A percentile compares a stretch with the other conserved stretches of the same genome.
Evolutionary conservation across 768 basidiomycete genomes (phyloP).

Genomic region (Serendipita sp.): DNA sequence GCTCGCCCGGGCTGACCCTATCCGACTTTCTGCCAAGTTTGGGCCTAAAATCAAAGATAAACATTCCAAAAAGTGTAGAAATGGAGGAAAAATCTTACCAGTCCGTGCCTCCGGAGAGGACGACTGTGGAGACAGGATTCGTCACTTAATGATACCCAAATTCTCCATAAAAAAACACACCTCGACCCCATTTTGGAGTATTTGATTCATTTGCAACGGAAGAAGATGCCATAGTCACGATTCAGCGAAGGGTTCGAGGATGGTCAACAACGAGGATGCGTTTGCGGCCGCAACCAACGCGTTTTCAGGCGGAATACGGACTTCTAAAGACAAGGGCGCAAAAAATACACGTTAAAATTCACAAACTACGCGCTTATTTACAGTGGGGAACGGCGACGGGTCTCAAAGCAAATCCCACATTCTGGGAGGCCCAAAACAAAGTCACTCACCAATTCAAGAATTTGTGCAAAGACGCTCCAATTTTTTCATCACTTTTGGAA

Average conservation of each 20-base stretch:
- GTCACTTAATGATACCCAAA: neutral
- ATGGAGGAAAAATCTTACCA: neutral
- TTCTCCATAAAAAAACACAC: neutral
- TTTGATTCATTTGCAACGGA: neutral
- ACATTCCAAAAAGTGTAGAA: neutral
- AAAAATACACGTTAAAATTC: neutral
- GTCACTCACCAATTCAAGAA: too few relatives aligned
- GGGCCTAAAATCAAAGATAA: constrained; percentile 4
- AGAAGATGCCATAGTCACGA: too few relatives aligned
- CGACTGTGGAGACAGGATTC: neutral
- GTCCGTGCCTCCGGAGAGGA: constrained; percentile 9
- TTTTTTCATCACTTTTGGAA: too few relatives aligned
- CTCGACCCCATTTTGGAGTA: neutral
- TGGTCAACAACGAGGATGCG: too few relatives aligned
- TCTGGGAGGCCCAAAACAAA: too few relatives aligned
- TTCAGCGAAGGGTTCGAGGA: too few relatives aligned
- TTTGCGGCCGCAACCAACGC: neutral
- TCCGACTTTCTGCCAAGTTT: constrained; percentile 12
- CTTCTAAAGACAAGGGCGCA: neutral
- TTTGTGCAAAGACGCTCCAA: too few relatives aligned
- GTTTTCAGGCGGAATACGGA: neutral
- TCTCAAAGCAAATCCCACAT: too few relatives aligned
- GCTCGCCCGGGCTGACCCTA: constrained; percentile 9
- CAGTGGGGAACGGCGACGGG: neutral
- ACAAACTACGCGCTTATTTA: neutral